These are phyloP conservation scores for Rhizoclosmatium sp. DNA, from an alignment of 192 early-diverging fungal genomes.

Conservation along the genomic window DNA sequence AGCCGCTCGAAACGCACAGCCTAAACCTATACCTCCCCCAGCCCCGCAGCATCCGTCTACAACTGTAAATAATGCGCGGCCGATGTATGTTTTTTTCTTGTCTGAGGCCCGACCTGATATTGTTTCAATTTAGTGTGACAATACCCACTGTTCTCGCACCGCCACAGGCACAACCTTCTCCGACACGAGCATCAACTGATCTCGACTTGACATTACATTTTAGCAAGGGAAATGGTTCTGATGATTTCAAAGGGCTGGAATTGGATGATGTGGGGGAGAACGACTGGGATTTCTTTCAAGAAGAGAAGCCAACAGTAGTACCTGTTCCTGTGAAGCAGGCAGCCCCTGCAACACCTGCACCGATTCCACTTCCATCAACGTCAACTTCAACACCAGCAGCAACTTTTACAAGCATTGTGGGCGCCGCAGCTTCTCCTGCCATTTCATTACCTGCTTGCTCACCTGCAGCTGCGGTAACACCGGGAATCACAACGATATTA, in stretches of 20 bases:
- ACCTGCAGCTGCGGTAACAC: constrained; percentile 20
- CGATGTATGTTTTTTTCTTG: neutral
- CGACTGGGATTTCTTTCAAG: constrained; percentile 27
- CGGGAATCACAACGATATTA: neutral
- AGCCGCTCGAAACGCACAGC: too few species aligned
- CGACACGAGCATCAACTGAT: constrained; percentile 9
- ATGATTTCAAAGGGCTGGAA: constrained; percentile 14
- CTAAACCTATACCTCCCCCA: too few species aligned
- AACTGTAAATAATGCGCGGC: neutral
- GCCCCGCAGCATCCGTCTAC: too few species aligned
- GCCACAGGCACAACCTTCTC: neutral
- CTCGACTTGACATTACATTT: constrained; percentile 7
- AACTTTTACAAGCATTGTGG: neutral
- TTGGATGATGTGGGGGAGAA: constrained; percentile 31
- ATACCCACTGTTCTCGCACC: neutral
- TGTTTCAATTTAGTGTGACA: neutral
- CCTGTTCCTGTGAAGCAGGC: neutral
- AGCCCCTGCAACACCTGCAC: neutral
- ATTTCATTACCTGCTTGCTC: constrained; percentile 24
- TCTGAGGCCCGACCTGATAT: too few species aligned
- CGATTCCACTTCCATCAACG: neutral
- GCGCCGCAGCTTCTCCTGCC: constrained; percentile 24
- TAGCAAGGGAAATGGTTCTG: neutral
- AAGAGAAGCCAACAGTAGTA: neutral
- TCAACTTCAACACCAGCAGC: neutral